A percentile compares a stretch with the other conserved stretches of the same genome.
These are phyloP conservation scores for Colletotrichum sansevieriae DNA, from an alignment of 2,329 filamentous ascomycete genomes.

Conservation along the genomic window DNA sequence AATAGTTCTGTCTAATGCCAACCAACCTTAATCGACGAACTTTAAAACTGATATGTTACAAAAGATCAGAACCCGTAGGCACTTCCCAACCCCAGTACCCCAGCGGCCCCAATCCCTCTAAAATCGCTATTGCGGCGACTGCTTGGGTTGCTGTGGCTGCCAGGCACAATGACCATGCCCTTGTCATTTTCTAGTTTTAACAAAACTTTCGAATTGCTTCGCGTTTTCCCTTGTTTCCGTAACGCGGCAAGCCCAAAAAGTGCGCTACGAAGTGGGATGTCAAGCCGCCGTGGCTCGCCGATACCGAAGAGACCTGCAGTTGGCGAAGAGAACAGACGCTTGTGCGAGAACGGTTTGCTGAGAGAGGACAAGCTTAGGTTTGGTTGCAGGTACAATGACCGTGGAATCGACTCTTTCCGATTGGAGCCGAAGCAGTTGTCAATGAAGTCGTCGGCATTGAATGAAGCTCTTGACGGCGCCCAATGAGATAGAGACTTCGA, in stretches of 20 bases:
- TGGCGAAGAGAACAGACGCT: constrained; percentile 42
- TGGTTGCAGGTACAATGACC: constrained; percentile 30
- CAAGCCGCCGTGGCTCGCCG: constrained; percentile 35
- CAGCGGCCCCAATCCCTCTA: constrained; percentile 30
- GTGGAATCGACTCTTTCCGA: constrained; percentile 31
- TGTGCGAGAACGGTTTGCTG: constrained; percentile 20
- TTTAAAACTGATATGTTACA: not conserved
- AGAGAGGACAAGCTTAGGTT: constrained; percentile 16
- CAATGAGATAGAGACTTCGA: constrained; percentile 30
- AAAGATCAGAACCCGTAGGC: constrained; percentile 18
- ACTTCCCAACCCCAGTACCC: constrained; percentile 29
- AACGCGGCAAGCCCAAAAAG: constrained; percentile 32
- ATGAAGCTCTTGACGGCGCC: constrained; percentile 28
- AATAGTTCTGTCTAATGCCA: not conserved
- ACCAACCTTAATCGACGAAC: not conserved
- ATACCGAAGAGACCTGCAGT: constrained; percentile 44
- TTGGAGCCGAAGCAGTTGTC: constrained; percentile 19
- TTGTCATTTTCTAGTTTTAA: constrained; percentile 30
- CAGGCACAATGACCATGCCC: constrained; percentile 32
- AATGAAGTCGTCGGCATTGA: constrained; percentile 26
- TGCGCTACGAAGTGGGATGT: constrained; percentile 34
- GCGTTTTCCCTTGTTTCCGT: constrained; percentile 7
- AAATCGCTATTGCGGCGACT: constrained; percentile 30
- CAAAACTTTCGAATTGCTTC: constrained; percentile 28
- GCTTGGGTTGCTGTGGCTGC: constrained; percentile 10